These are phyloP conservation scores for Pisolithus sp. DNA, from an alignment of 768 basidiomycete genomes.

Conservation along the genomic window DNA sequence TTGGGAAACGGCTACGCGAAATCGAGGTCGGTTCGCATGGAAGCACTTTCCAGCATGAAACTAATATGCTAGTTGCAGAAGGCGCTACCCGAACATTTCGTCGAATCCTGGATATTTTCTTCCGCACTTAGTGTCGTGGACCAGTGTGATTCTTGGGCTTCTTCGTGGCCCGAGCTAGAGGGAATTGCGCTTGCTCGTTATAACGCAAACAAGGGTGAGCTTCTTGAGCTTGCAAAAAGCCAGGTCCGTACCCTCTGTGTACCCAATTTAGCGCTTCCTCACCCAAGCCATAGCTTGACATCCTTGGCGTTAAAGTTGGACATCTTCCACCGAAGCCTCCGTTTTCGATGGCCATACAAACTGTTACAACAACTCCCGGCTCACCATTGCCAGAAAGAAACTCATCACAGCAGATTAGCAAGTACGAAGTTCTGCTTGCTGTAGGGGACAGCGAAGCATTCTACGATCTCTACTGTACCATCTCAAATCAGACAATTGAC, in stretches of 20 bases:
- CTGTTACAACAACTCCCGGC: conserved; percentile 5
- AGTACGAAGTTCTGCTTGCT: conserved; percentile 53
- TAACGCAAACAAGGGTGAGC: conserved; percentile 79
- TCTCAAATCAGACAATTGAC: conserved; percentile 80
- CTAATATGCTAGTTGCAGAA: conserved; percentile 31
- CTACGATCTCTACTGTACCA: conserved; percentile 66
- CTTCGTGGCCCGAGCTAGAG: conserved; percentile 38
- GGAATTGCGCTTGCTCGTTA: conserved; percentile 43
- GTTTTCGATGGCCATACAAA: conserved; percentile 51
- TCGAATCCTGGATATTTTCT: conserved; percentile 92
- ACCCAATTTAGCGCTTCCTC: neutral
- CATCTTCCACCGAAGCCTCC: conserved; percentile 70
- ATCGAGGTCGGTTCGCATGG: conserved; percentile 49
- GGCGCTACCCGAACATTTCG: conserved; percentile 60
- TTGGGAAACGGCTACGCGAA: conserved; percentile 70
- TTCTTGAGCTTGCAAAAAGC: conserved; percentile 79
- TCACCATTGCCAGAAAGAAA: conserved; percentile 16
- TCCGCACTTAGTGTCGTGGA: conserved; percentile 81
- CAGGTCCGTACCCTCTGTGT: conserved; percentile 50
- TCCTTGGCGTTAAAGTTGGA: conserved; percentile 67
- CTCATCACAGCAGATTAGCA: conserved; percentile 40
- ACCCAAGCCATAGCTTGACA: conserved; percentile 57
- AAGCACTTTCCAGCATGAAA: conserved; percentile 1
- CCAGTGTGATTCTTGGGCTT: conserved; percentile 69
- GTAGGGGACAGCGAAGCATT: conserved; percentile 54